Evolutionary conservation across 2,329 filamentous ascomycete species (phyloP), one percentile per base, ranked within the genome.

Genomic region (Aspergillus tanneri): DNA sequence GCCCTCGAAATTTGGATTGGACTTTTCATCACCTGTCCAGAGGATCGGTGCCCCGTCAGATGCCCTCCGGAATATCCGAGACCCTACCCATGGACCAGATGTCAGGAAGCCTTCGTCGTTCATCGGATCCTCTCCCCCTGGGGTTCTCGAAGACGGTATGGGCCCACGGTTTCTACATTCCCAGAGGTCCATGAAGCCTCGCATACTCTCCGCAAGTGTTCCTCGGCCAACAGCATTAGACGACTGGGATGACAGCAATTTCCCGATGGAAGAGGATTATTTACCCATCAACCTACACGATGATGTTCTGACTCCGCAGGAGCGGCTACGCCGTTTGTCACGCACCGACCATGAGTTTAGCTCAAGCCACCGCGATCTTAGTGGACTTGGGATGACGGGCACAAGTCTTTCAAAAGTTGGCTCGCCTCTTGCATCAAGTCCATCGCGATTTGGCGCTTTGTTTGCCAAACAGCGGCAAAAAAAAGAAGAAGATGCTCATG

Each of bases 241-340:
- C 56, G 81, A 84, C 43, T 83, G 81, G 76, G 71, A 84, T 63
- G 70, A 84, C 46, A 71, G 72, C 30, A 75, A 78, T 47, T 93
- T 95, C 61, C 81, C 86, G 23, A 92, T 93, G 60, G 89, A 95
- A 67, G 91, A 95, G 62, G 90, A 95, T 62, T 88, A 93, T 61
- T 77, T 97, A 8, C 93, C 92, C 0, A 87, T 78, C 22, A 82
- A 77, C 46, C 67, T 86, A 37, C 81, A 82, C 54, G 82, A 86
- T 55, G 76, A 86, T 60, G 75, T 85, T 11, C 74, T 85, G 25
- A 82, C 80, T 0, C 81, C 82, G 0, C 80, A 83, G 55, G 81
- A 83, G 59, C 78, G 78, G 58, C 76, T 80, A 64, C 75, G 82
- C 37, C 75, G 82, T 14, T 75, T 81, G 43, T 84, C 82, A 10